Conservation (phyloP, 306 rosid genomes). For the Trifolium pratense region DNA sequence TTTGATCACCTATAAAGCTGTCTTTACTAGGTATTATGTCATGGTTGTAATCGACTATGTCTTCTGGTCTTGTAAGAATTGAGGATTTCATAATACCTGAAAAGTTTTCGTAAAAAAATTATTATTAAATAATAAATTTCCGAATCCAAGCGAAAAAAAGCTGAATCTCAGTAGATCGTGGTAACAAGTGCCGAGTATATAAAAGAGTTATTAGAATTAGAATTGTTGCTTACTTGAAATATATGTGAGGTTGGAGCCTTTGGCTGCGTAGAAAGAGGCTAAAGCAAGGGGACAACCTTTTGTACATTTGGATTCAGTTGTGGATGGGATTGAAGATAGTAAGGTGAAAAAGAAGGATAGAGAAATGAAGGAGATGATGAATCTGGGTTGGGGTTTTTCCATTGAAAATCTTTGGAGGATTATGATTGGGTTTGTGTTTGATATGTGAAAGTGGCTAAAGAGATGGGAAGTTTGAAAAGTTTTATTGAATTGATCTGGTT, state of each 20-base stretch:
- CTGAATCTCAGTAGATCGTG: too few relatives aligned
- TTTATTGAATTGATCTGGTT: neutral
- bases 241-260: conserved; percentile 36
- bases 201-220: too few relatives aligned
- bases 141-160: too few relatives aligned
- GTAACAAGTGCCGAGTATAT: too few relatives aligned
- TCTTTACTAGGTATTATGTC: conserved; percentile 50
- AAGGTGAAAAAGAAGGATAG: conserved; percentile 11
- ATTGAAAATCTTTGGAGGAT: conserved; percentile 31
- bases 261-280: conserved; percentile 56
- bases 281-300: conserved; percentile 57
- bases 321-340: conserved; percentile 27
- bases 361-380: conserved; percentile 32
- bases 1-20: neutral
- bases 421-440: neutral
- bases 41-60: conserved; percentile 58
- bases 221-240: conserved; percentile 24
- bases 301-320: conserved; percentile 58
- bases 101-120: neutral
- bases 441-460: neutral
- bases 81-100: conserved; percentile 36
- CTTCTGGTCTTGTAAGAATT: conserved; percentile 22
- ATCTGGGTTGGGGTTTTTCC: conserved; percentile 47
- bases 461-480: neutral
- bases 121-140: too few relatives aligned